Base-by-base conservation (phyloP, 495 filamentous ascomycete genomes). In the Lepraria neglecta region DNA sequence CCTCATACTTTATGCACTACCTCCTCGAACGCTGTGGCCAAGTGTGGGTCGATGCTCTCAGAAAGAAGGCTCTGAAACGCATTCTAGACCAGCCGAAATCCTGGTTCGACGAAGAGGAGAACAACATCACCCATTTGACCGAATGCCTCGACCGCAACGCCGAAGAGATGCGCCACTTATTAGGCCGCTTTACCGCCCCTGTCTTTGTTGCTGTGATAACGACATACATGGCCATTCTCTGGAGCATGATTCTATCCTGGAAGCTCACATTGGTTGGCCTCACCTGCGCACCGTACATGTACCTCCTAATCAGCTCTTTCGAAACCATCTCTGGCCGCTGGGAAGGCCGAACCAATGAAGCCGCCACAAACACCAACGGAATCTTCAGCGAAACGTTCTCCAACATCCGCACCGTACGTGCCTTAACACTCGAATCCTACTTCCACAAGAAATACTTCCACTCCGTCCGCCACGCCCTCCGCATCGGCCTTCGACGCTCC, bases 131-230 rank as follows among this genome's bases (percentile, higher is more conserved):
- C 6, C 74, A 78, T 35, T 78, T 98, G 17, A 81, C 76, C 0
- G 82, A 88, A 57, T 87, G 82, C 55, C 80, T 97, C 4, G 89
- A 94, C 66, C 80, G 89, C 53, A 87, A 92, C 67, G 89, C 85
- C 3, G 94, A 97, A 71, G 89, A 96, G 67, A 92, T 92, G 81
- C 80, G 87, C 4, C 89, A 90, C 61, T 70, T 97, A 0, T 74
- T 96, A 3, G 87, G 89, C 11, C 82, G 87, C 45, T 96, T 95
- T 68, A 82, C 84, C 6, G 87, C 84, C 4, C 82, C 85, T 46
- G 69, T 87, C 0, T 79, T 91, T 15, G 81, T 88, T 6, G 82
- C 85, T 5, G 67, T 76, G 6, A 57, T 80, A 11, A 90, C 94
- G 78, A 80, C 87, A 17, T 42, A 74, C 1, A 81, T 87, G 19